Percentiles rank a stretch among this genome's conserved stretches.
Conservation (phyloP, 352 stramenopile genomes). For the Phytophthora citrophthora region DNA sequence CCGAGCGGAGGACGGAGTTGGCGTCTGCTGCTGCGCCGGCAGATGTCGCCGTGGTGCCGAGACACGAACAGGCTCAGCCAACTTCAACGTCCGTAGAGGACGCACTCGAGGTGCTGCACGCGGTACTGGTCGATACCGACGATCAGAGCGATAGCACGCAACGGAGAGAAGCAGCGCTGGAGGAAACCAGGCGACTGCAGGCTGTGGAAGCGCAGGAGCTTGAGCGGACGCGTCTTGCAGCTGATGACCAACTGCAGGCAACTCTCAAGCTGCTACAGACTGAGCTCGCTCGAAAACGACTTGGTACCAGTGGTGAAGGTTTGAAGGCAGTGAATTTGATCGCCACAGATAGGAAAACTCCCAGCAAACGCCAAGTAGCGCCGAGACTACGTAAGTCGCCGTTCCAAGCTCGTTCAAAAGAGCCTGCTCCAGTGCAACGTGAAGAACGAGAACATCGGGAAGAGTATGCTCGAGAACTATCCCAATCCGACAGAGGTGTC, state of each 20-base stretch:
- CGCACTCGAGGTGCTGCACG: slow-evolving; percentile 35
- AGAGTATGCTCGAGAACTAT: not conserved
- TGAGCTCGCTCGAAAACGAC: slow-evolving; percentile 24
- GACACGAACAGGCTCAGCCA: slow-evolving; percentile 10
- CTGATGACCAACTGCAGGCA: slow-evolving; percentile 34
- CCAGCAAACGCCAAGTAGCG: slow-evolving; percentile 10
- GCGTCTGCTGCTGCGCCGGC: not conserved
- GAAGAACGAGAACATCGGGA: slow-evolving; percentile 10
- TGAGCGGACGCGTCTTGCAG: slow-evolving; percentile 29
- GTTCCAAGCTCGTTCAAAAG: slow-evolving; percentile 22
- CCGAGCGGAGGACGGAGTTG: slow-evolving; percentile 1
- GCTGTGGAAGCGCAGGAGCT: slow-evolving; percentile 20
- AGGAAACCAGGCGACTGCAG: slow-evolving; percentile 16
- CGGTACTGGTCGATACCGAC: slow-evolving; percentile 26
- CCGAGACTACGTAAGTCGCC: slow-evolving; percentile 31
- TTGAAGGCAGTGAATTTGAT: not conserved
- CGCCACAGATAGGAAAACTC: slow-evolving; percentile 4
- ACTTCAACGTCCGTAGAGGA: slow-evolving; percentile 23
- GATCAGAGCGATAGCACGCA: slow-evolving; percentile 22
- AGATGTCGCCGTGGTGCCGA: slow-evolving; percentile 4
- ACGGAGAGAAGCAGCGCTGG: slow-evolving; percentile 15
- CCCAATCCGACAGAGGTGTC: slow-evolving; percentile 5
- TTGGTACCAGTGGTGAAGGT: not conserved
- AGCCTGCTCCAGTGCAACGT: not conserved
- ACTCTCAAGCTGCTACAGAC: slow-evolving; percentile 37